A percentile compares a stretch with the other conserved stretches of the same genome.
Evolutionary conservation across 768 basidiomycete species (phyloP).

Genomic region (Lentinula lateritia): DNA sequence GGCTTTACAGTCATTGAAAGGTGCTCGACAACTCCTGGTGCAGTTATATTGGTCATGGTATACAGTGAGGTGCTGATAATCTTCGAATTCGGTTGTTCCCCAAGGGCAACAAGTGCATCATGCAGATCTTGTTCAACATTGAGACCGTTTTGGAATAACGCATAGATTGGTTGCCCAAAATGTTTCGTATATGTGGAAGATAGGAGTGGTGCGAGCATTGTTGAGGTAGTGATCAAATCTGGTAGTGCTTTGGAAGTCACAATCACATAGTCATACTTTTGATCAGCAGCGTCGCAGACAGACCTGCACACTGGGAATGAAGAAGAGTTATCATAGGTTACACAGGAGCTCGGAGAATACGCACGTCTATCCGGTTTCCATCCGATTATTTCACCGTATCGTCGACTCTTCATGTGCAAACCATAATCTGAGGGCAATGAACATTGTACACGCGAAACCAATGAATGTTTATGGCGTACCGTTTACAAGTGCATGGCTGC

Average conservation of each 20-base stretch:
- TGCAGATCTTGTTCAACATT: slow-evolving; percentile 8
- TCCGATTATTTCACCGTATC: slow-evolving; percentile 3
- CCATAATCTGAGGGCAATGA: not conserved
- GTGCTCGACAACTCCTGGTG: slow-evolving; percentile 1
- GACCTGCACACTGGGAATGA: slow-evolving; percentile 1
- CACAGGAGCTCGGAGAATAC: not conserved
- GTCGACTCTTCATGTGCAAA: slow-evolving; percentile 4
- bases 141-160: slow-evolving; percentile 8
- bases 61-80: slow-evolving; percentile 5
- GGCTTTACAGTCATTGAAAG: not conserved
- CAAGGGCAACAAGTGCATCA: not conserved
- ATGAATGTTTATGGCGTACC: slow-evolving; percentile 20
- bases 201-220: slow-evolving; percentile 6
- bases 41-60: slow-evolving; percentile 1
- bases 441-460: not conserved
- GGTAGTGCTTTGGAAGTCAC: slow-evolving; percentile 8
- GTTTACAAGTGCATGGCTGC: slow-evolving; percentile 54
- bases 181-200: not conserved
- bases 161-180: slow-evolving; percentile 8
- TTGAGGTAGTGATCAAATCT: slow-evolving; percentile 5
- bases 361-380: slow-evolving; percentile 9
- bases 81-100: not conserved
- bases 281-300: slow-evolving; percentile 9
- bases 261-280: slow-evolving; percentile 4
- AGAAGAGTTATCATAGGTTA: not conserved